A percentile compares a stretch with the other conserved stretches of the same genome.
phyloP scores from a whole-genome alignment of 192 early-diverging fungal species.

The Coemansia sp. region DNA sequence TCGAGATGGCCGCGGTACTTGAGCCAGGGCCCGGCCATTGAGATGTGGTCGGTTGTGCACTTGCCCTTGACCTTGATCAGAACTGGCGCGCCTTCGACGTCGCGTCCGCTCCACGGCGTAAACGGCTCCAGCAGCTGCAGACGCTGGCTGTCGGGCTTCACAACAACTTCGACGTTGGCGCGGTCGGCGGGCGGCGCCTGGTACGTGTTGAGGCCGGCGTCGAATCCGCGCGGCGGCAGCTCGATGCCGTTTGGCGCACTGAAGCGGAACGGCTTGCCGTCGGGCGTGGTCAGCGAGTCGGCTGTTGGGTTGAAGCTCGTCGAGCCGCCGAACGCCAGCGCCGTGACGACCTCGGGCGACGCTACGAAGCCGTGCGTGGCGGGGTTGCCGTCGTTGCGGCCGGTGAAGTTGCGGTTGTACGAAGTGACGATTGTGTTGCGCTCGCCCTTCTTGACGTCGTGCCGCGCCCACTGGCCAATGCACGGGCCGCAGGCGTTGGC shows the following conservation, averaged over 20 bases:
- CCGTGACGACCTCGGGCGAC: constrained; percentile 92
- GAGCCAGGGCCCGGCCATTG: constrained; percentile 87
- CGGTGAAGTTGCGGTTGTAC: constrained; percentile 99
- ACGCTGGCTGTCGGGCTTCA: constrained; percentile 83
- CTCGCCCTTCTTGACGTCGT: constrained; percentile 94
- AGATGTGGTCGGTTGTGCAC: constrained; percentile 99
- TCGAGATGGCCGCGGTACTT: constrained; percentile 98
- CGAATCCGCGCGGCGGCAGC: constrained; percentile 91
- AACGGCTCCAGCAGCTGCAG: constrained; percentile 92
- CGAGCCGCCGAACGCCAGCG: constrained; percentile 92
- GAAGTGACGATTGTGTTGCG: constrained; percentile 98
- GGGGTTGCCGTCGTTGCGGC: constrained; percentile 98
- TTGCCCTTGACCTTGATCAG: constrained; percentile 97
- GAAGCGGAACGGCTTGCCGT: constrained; percentile 97
- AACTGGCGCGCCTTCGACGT: constrained; percentile 76
- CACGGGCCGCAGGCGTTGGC: constrained; percentile 99
- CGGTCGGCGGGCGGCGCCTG: constrained; percentile 91
- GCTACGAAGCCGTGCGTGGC: constrained; percentile 95
- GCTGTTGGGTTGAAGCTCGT: constrained; percentile 93
- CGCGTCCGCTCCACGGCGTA: constrained; percentile 85
- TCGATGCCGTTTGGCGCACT: constrained; percentile 78
- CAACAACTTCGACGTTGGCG: constrained; percentile 67
- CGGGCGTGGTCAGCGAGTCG: constrained; percentile 80
- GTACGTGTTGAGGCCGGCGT: constrained; percentile 92
- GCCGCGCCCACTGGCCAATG: constrained; percentile 98